Percentiles rank a stretch among this genome's conserved stretches.
Conservation (phyloP, 2,329 filamentous ascomycete genomes). For the Diplodia seriata region DNA sequence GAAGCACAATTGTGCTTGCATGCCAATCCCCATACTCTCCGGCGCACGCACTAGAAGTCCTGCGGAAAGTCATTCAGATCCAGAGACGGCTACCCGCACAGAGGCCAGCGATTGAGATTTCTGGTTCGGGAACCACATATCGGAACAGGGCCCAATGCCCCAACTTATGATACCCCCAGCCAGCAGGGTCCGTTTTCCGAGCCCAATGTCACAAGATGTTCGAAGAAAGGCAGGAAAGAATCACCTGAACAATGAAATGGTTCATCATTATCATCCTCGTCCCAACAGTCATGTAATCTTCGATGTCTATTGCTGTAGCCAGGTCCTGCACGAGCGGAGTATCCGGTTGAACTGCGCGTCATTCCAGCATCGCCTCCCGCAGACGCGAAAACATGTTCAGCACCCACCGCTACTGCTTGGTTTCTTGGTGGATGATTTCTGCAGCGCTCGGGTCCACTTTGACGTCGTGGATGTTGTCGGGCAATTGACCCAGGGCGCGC, state of each 20-base stretch:
- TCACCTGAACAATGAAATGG: not conserved
- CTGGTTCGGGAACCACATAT: not conserved
- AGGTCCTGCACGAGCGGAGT: not conserved
- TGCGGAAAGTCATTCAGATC: conserved; percentile 8
- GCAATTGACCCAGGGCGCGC: conserved; percentile 55
- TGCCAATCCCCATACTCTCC: conserved; percentile 19
- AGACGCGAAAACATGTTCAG: not conserved
- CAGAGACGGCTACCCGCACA: not conserved
- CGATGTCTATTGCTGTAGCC: conserved; percentile 6
- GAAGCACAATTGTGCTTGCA: conserved; percentile 20
- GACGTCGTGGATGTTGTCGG: conserved; percentile 50
- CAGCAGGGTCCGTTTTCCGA: not conserved
- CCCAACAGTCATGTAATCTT: not conserved
- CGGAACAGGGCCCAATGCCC: not conserved
- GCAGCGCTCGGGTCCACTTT: conserved; percentile 14
- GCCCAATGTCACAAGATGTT: not conserved
- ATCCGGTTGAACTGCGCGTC: not conserved
- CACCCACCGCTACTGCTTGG: not conserved
- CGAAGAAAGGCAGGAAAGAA: not conserved
- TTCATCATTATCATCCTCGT: not conserved
- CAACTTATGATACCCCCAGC: not conserved
- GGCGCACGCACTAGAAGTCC: conserved; percentile 10
- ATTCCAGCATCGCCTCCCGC: not conserved
- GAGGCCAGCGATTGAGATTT: not conserved
- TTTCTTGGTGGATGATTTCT: conserved; percentile 16